A percentile compares a stretch with the other conserved stretches of the same genome.
phyloP scores from a whole-genome alignment of 2,329 filamentous ascomycete genomes.

The Fusarium denticulatum region DNA sequence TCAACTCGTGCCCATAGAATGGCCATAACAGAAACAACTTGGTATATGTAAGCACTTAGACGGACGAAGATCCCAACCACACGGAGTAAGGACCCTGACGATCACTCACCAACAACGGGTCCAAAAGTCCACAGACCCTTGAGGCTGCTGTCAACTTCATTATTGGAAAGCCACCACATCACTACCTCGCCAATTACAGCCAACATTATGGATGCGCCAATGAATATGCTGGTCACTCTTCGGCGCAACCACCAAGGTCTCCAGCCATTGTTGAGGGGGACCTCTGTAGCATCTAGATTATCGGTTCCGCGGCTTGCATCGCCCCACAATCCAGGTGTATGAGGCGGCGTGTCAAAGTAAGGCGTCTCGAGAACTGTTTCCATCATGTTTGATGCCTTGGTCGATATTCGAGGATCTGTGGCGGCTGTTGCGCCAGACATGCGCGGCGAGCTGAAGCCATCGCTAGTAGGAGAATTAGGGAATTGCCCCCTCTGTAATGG shows the following conservation, averaged over 20 bases:
- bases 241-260: conserved; percentile 40
- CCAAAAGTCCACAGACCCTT: conserved; percentile 44
- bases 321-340: conserved; percentile 20
- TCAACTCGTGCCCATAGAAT: conserved; percentile 44
- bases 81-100: conserved; percentile 14
- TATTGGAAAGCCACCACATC: conserved; percentile 36
- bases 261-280: conserved; percentile 39
- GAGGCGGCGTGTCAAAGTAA: conserved; percentile 39
- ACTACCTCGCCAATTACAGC: conserved; percentile 40
- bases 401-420: conserved; percentile 11
- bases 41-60: conserved; percentile 12
- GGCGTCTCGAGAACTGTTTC: conserved; percentile 38
- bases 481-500: conserved; percentile 33
- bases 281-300: conserved; percentile 29
- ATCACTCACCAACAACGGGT: conserved; percentile 43
- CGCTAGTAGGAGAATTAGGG: conserved; percentile 20
- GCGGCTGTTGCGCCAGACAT: conserved; percentile 10
- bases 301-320: conserved; percentile 15
- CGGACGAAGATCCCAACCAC: neutral
- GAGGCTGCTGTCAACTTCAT: conserved; percentile 23
- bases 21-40: conserved; percentile 41
- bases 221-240: conserved; percentile 34
- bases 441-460: conserved; percentile 33
- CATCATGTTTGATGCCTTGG: conserved; percentile 22
- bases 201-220: conserved; percentile 30